Base-by-base conservation (phyloP, 225 moss, liverwort and hornwort genomes). In the Marchantia polymorpha region DNA sequence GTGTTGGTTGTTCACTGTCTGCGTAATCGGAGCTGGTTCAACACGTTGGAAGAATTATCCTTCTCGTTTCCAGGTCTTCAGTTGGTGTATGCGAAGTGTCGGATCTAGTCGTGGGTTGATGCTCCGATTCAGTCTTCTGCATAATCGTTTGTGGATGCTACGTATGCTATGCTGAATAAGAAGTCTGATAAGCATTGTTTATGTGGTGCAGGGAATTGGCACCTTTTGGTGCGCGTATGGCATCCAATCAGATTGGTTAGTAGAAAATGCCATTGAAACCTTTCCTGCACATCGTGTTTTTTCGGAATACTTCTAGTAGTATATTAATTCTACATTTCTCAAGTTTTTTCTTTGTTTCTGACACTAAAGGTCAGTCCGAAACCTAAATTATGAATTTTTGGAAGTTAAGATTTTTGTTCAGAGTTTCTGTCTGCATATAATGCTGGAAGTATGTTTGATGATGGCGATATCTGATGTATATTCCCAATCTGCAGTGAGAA, bases 401-500 rank as follows among this genome's bases (percentile, higher is more conserved):
- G 63, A 63, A 63, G 63, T 60, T 17, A 17, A 19, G 60, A 19
- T 4, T 60, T 19, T 13, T 13, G 60, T 60, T 5, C 29, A 30
- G 26, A 46, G 46, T 39, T 8, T 5, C 39, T 39, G 39, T 39
- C 39, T 39, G 39, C 39, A 39, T 39, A 39, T 39, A 39, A 39
- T 39, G 39, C 39, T 39, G 39, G 39, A 39, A 39, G 39, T 39
- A 69, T 69, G 26, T 17, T 17, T 69, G 39, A 15, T 69, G 68
- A 69, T 69, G 48, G 3, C 22, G 2, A 22, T 19, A 16, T 70
- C 20, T 49, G 70, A 22, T 2, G 20, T 70, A 69, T 30, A 46
- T 39, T 69, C 17, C 47, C 23, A 6, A 19, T 22, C 27, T 56
- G 49, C 85, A 83, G 97, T 99, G 79, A 86, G 97, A 25, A 99